phyloP scores from a whole-genome alignment of 345 rosid species.

The Sonneratia caseolaris region DNA sequence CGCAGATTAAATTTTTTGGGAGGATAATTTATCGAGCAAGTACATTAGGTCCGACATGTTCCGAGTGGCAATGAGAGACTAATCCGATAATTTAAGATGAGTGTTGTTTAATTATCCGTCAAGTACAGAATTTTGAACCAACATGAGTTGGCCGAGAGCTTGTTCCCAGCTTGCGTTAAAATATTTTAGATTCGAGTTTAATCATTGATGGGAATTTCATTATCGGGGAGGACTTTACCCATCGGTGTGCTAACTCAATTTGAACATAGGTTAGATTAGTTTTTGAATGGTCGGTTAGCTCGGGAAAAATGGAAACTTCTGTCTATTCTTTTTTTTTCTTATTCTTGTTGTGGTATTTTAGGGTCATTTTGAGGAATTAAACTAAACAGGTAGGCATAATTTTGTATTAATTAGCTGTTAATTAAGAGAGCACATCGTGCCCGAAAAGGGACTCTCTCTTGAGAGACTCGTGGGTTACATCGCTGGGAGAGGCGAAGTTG shows the following conservation, averaged over 20 bases:
- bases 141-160: no score
- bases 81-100: not conserved
- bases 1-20: not conserved
- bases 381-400: not conserved
- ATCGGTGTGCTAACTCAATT: no score
- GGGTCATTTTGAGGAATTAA: not conserved
- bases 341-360: not conserved
- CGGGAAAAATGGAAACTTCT: no score
- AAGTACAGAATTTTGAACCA: no score
- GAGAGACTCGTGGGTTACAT: constrained; percentile 17
- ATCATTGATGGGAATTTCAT: no score
- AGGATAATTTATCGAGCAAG: not conserved
- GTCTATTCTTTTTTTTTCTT: no score
- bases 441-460: constrained; percentile 19
- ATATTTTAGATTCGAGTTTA: no score
- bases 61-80: not conserved
- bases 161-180: no score
- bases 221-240: no score
- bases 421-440: constrained; percentile 20
- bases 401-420: not conserved
- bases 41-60: not conserved
- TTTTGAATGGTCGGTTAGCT: no score
- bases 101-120: not conserved
- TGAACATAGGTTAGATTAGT: no score
- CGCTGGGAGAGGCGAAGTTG: constrained; percentile 10